Conservation (phyloP, 2,329 filamentous ascomycete species). For the Ophiostoma sp. region DNA sequence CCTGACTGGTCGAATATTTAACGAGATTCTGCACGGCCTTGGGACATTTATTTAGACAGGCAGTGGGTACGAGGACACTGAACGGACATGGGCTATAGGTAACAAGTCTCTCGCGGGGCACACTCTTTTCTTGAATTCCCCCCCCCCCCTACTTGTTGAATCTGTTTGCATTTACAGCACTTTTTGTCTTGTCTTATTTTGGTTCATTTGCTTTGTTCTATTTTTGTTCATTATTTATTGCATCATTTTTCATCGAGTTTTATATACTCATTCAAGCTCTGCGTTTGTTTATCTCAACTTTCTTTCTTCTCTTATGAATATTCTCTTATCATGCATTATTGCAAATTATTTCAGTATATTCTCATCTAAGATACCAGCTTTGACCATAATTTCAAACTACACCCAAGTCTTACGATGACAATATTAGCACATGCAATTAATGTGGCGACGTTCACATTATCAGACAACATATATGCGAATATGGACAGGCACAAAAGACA, state of each 20-base stretch:
- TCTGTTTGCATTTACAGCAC: not conserved
- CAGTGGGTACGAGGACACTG: not conserved
- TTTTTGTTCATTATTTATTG: not conserved
- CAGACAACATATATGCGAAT: not conserved
- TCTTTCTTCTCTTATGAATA: not conserved
- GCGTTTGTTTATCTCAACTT: not conserved
- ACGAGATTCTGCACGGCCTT: not conserved
- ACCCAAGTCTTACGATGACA: not conserved
- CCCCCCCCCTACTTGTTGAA: not conserved
- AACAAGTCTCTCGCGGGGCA: conserved; percentile 4
- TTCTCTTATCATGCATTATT: not conserved
- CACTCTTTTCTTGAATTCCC: not conserved
- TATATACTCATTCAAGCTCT: not conserved
- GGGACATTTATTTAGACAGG: not conserved
- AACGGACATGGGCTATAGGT: not conserved
- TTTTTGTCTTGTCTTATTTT: not conserved
- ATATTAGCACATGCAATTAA: not conserved
- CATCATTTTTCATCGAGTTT: not conserved
- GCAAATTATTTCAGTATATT: not conserved
- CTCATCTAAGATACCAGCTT: too few species aligned
- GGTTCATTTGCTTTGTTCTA: not conserved
- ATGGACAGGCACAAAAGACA: not conserved
- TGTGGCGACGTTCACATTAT: not conserved
- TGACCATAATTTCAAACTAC: too few species aligned
- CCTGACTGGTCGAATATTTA: not conserved